Base-by-base conservation (phyloP, 2,329 filamentous ascomycete species). In the Mariannaea sp. region DNA sequence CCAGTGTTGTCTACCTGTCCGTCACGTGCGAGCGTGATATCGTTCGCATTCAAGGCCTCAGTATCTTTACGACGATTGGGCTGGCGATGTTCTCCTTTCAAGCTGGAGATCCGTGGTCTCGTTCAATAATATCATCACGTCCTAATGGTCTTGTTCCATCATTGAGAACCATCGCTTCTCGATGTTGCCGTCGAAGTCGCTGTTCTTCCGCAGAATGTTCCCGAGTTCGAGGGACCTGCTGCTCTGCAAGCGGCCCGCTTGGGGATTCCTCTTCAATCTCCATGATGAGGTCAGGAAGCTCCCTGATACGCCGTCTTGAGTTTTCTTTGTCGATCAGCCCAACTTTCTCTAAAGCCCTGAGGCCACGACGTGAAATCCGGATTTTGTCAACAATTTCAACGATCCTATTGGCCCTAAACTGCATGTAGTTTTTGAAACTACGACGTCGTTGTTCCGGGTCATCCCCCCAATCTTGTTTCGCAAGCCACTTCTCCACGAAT, bases 121-220 rank as follows among this genome's bases (percentile, higher is more conserved):
- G 75, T 70, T 94, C 87, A 47, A 92, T 90, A 29, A 96, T 95
- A 68, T 96, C 89, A 38, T 84, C 84, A 58, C 85, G 82, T 4
- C 82, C 85, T 38, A 96, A 71, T 1, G 89, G 88, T 26, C 87
- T 80, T 17, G 84, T 90, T n/a, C 90, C 89, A 65, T 96, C 91
- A 65, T 92, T 93, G 51, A 96, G 77, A 16, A 97, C 92, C 83
- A 97, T 92, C 4, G 91, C 92, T 74, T 96, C 91, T 60, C 92
- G 81, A 66, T 93, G 82, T 43, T 90, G 81, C 59, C 92, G 81
- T 55, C 91, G 79, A 55, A 92, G 77, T 47, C 87, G 82, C 65
- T 89, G 86, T 69, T 93, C 89, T 67, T 85, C 85, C 6, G 73
- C 77, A 54, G 77, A 84, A 68, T 84, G 81, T 52, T 83, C 81